These are phyloP conservation scores for Aspergillaceae sp. DNA, from an alignment of 2,329 filamentous ascomycete species.

Conservation along the genomic window DNA sequence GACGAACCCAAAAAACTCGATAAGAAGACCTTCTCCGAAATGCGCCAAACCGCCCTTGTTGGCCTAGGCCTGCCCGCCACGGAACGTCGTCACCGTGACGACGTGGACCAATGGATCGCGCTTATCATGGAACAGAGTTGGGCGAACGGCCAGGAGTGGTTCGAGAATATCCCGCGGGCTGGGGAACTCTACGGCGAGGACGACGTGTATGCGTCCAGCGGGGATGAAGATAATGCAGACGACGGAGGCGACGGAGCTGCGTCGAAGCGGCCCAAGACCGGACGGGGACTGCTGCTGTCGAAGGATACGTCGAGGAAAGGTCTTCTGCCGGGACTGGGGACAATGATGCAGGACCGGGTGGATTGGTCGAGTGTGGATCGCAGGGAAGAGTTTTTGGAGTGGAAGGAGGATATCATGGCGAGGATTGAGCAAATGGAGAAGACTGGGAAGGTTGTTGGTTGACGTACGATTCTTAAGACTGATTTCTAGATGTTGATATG, in stretches of 20 bases:
- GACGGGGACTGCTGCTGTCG: constrained; percentile 6
- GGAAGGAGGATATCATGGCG: constrained; percentile 36
- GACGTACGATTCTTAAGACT: too few species aligned
- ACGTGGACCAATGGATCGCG: constrained; percentile 55
- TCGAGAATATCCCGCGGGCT: constrained; percentile 45
- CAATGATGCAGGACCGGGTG: constrained; percentile 43
- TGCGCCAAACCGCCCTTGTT: constrained; percentile 31
- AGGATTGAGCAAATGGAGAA: constrained; percentile 27
- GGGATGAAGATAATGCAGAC: constrained; percentile 25
- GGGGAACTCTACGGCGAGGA: constrained; percentile 22
- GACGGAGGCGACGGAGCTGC: constrained; percentile 5
- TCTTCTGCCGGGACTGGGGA: constrained; percentile 39
- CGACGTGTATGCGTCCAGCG: constrained; percentile 27
- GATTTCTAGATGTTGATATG: neutral
- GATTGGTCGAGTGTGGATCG: constrained; percentile 41
- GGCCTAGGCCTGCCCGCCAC: constrained; percentile 34
- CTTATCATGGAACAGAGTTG: constrained; percentile 44
- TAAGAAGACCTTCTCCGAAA: constrained; percentile 34
- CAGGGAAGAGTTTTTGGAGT: constrained; percentile 32
- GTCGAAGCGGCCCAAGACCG: constrained; percentile 17
- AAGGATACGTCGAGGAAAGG: constrained; percentile 21
- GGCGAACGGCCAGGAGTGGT: constrained; percentile 58
- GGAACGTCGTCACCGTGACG: constrained; percentile 33
- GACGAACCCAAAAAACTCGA: constrained; percentile 26
- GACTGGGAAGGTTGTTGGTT: constrained; percentile 17